These are phyloP conservation scores for Suhomyces choctaworum DNA, from an alignment of 1,139 yeast genomes.

Conservation along the genomic window DNA sequence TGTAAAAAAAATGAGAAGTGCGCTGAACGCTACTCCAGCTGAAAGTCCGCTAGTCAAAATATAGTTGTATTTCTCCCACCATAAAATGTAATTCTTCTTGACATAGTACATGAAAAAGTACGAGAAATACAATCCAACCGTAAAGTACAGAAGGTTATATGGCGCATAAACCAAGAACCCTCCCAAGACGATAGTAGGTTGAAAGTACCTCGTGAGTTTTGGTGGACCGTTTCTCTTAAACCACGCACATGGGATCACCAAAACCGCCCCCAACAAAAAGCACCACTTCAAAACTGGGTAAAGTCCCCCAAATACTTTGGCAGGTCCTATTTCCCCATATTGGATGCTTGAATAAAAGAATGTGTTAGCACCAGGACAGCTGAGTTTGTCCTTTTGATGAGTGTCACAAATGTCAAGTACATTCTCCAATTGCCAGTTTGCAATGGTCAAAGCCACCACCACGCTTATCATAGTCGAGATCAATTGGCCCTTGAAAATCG, in stretches of 20 bases:
- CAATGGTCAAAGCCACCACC: conserved; percentile 52
- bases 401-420: conserved; percentile 50
- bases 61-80: conserved; percentile 71
- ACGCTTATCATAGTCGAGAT: conserved; percentile 44
- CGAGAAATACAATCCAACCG: conserved; percentile 51
- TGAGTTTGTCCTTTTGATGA: conserved; percentile 41
- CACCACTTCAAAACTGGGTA: conserved; percentile 53
- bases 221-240: conserved; percentile 37
- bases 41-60: conserved; percentile 53
- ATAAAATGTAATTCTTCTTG: conserved; percentile 46
- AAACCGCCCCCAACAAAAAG: conserved; percentile 53
- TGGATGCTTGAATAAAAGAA: conserved; percentile 55
- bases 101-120: conserved; percentile 54
- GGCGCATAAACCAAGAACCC: conserved; percentile 54
- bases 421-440: conserved; percentile 54
- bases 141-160: conserved; percentile 54
- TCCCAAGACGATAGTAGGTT: conserved; percentile 50
- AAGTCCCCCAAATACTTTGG: conserved; percentile 48
- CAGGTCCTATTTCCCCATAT: conserved; percentile 71
- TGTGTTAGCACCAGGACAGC: conserved; percentile 51
- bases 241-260: conserved; percentile 44
- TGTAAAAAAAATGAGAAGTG: conserved; percentile 55
- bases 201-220: conserved; percentile 35
- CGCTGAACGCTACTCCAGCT: conserved; percentile 62
- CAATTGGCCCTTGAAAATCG: conserved; percentile 61